phyloP scores from a whole-genome alignment of 345 rosid species.

The Bruguiera gymnorhiza region DNA sequence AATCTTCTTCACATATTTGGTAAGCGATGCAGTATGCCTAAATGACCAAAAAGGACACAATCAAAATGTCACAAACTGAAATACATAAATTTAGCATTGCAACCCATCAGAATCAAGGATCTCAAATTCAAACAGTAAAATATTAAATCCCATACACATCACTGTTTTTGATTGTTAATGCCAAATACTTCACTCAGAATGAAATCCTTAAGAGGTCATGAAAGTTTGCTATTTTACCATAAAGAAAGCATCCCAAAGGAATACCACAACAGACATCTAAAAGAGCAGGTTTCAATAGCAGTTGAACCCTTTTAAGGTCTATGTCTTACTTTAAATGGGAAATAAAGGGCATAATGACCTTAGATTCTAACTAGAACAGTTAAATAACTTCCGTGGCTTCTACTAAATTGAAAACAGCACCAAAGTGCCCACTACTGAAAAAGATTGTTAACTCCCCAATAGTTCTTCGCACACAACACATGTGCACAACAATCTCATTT shows the following conservation, averaged over 20 bases:
- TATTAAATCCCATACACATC: neutral
- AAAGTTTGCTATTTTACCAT: neutral
- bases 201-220: neutral
- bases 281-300: neutral
- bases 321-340: neutral
- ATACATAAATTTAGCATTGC: neutral
- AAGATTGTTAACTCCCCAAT: no score
- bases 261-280: neutral
- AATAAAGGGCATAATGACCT: neutral
- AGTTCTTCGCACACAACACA: no score
- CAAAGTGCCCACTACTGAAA: no score
- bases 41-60: neutral
- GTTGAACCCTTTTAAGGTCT: neutral
- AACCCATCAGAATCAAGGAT: neutral
- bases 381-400: neutral
- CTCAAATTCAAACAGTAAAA: neutral
- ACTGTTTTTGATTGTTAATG: neutral
- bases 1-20: constrained; percentile 55
- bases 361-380: neutral
- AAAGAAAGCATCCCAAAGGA: neutral
- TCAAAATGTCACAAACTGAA: neutral
- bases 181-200: neutral
- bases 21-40: constrained; percentile 77
- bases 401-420: neutral
- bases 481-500: no score